Base-by-base conservation (phyloP, 441 rosid species). In the Gossypium davidsonii region DNA sequence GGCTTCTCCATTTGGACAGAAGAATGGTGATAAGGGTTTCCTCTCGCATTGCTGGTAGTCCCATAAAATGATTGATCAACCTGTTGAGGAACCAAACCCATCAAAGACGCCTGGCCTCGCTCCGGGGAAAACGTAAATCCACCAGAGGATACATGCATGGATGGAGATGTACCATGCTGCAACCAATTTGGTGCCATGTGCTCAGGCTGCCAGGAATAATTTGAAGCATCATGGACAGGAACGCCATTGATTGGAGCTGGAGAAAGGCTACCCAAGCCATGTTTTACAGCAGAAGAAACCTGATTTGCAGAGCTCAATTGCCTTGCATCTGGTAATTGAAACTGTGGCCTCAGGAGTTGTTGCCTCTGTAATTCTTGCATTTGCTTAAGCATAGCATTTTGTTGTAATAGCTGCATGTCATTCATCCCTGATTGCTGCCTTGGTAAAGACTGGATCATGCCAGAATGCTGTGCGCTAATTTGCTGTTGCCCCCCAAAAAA, bases 391-490 rank as follows among this genome's bases (percentile, higher is more conserved):
- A 89, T 83, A 66, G 81, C 74, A 66, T 92, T 90, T 70, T 92
- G 88, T 75, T 92, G 97, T 31, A 90, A 70, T 4, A 90, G 77
- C 79, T 85, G 95, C 92, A 89, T 78, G 70, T 94, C 98, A 83
- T 72, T 79, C 71, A 81, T 71, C 62, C 91, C 94, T 56, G 88
- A 76, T 75, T 84, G 90, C 82, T 87, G 97, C 81, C 89, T 87
- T 25, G 89, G 87, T 48, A 85, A 79, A 60, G 89, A 72, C 69
- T 84, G 97, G 77, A 86, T 61, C 85, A 87, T 80, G 73, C 85
- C 85, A 75, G 90, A 81, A 73, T 82, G 84, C 80, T 87, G 94
- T 77, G 74, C 74, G 67, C 77, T 83, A 77, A 84, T 31, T 74
- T 86, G 95, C 46, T 85, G 97, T 75, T 85, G 95, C 76, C 81